phyloP scores from a whole-genome alignment of 805 yeast genomes.

The Candida coleopterorum region DNA sequence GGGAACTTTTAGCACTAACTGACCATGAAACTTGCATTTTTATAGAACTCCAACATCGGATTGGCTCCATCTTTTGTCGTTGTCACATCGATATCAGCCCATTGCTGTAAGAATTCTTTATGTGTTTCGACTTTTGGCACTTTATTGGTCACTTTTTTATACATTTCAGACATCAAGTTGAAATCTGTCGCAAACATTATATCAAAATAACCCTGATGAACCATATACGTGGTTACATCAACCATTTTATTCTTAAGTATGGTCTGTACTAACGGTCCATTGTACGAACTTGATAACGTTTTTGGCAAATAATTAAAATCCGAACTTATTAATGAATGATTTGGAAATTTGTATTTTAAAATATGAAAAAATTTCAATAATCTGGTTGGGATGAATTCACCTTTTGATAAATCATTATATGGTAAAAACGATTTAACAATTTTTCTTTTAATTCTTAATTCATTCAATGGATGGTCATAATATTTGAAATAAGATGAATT shows the following conservation, averaged over 20 bases:
- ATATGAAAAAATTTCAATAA: constrained; percentile 60
- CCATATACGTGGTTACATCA: constrained; percentile 70
- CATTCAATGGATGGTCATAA: constrained; percentile 56
- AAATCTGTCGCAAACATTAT: constrained; percentile 86
- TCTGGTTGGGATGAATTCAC: constrained; percentile 81
- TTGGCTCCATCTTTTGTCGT: constrained; percentile 74
- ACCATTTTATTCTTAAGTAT: constrained; percentile 63
- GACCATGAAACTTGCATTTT: constrained; percentile 65
- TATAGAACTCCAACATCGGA: constrained; percentile 75
- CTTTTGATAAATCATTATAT: constrained; percentile 60
- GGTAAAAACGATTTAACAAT: constrained; percentile 55
- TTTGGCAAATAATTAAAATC: constrained; percentile 58
- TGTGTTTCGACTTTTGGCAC: constrained; percentile 52
- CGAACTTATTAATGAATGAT: constrained; percentile 67
- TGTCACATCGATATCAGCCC: constrained; percentile 69
- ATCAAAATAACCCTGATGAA: constrained; percentile 81
- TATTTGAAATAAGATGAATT: constrained; percentile 24
- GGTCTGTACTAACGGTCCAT: constrained; percentile 79
- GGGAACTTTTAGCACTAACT: too few species aligned
- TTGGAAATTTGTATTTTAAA: constrained; percentile 62
- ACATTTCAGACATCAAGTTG: constrained; percentile 53
- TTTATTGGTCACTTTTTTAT: constrained; percentile 60
- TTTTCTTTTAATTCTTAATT: constrained; percentile 37
- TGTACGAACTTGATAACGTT: constrained; percentile 49
- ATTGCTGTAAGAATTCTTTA: constrained; percentile 56